phyloP scores from a whole-genome alignment of 169 alveolate genomes.

The Plasmodium cynomolgi region DNA sequence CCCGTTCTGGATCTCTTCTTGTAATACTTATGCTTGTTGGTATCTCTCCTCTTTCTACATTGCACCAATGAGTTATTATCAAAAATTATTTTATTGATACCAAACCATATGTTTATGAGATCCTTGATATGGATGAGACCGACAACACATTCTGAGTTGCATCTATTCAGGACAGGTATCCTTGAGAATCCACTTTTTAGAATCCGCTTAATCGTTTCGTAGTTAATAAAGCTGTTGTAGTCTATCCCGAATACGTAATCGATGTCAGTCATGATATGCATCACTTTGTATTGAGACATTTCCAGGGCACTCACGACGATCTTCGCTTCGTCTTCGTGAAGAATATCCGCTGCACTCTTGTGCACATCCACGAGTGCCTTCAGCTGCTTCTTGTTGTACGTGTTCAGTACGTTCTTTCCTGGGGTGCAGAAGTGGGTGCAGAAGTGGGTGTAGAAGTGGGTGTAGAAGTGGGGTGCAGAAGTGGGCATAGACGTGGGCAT shows the following conservation, averaged over 20 bases:
- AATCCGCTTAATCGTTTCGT: conserved; percentile 73
- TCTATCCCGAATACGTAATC: conserved; percentile 79
- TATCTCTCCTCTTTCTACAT: neutral
- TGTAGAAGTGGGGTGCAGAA: neutral
- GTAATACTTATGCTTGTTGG: neutral
- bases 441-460: neutral
- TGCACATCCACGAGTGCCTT: conserved; percentile 86
- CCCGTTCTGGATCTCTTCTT: conserved; percentile 7
- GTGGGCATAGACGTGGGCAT: no score
- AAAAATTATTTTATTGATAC: conserved; percentile 49
- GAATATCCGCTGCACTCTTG: conserved; percentile 76
- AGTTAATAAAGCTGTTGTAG: conserved; percentile 74
- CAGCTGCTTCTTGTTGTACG: conserved; percentile 79
- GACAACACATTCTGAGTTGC: conserved; percentile 61
- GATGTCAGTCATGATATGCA: conserved; percentile 81
- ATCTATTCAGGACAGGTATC: conserved; percentile 79
- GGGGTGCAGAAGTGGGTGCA: neutral
- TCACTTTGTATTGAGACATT: conserved; percentile 75
- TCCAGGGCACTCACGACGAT: conserved; percentile 81
- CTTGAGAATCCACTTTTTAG: conserved; percentile 82
- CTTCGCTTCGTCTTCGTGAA: conserved; percentile 82
- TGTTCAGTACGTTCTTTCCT: conserved; percentile 76
- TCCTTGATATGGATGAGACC: conserved; percentile 81
- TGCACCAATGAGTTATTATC: conserved; percentile 13
- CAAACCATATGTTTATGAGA: conserved; percentile 77